phyloP scores from a whole-genome alignment of 2,329 filamentous ascomycete species.

The Stachybotrys echinatus region DNA sequence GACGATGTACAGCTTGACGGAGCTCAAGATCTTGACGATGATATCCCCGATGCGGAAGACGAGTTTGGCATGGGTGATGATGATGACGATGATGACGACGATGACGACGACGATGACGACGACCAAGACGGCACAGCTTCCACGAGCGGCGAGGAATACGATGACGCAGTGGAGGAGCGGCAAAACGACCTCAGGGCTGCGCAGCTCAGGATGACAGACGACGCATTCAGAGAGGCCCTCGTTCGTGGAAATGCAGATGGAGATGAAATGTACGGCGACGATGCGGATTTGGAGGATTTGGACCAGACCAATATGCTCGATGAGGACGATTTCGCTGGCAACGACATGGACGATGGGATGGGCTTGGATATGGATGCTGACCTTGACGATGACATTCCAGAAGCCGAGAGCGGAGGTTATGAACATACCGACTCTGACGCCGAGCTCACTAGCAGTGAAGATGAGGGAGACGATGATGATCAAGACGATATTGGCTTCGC shows the following conservation, averaged over 20 bases:
- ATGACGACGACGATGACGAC: conserved; percentile 33
- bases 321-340: conserved; percentile 52
- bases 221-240: conserved; percentile 56
- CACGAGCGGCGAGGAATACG: conserved; percentile 29
- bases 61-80: conserved; percentile 45
- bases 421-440: conserved; percentile 75
- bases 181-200: conserved; percentile 44
- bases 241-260: conserved; percentile 43
- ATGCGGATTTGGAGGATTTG: conserved; percentile 50
- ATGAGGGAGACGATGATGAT: conserved; percentile 30
- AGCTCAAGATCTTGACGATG: conserved; percentile 62
- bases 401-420: conserved; percentile 59
- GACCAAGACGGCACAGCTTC: conserved; percentile 33
- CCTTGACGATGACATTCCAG: conserved; percentile 66
- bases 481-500: conserved; percentile 32
- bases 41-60: conserved; percentile 63
- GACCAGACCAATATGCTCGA: conserved; percentile 55
- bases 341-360: conserved; percentile 19
- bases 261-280: conserved; percentile 46
- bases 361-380: conserved; percentile 57
- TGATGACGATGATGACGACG: conserved; percentile 34
- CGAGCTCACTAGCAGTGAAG: conserved; percentile 48
- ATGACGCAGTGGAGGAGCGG: conserved; percentile 37
- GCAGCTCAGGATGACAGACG: conserved; percentile 51
- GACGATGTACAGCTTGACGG: conserved; percentile 52